Evolutionary conservation across 257 asterid species (phyloP).

Genomic region (Przewalskia tangutica): DNA sequence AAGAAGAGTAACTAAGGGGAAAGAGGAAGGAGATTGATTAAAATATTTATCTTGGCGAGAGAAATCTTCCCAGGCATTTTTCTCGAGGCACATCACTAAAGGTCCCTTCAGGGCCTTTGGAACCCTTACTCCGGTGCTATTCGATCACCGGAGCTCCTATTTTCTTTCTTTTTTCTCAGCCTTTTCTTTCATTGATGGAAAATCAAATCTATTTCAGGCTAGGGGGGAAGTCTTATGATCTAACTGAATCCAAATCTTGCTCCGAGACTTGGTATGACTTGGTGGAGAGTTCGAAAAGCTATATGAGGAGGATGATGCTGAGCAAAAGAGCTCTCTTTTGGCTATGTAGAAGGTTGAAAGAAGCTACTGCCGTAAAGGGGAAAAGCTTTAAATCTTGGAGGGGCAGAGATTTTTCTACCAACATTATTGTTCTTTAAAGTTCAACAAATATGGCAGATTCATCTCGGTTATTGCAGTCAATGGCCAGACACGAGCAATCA

Average conservation of each 20-base stretch:
- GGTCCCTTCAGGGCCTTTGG: too few relatives aligned
- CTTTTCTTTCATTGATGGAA: too few relatives aligned
- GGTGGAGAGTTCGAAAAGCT: not conserved
- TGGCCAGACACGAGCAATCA: too few relatives aligned
- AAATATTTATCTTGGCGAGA: too few relatives aligned
- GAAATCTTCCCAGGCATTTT: too few relatives aligned
- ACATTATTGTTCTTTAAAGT: too few relatives aligned
- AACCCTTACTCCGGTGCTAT: too few relatives aligned
- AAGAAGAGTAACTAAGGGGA: not conserved
- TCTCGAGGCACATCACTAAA: too few relatives aligned
- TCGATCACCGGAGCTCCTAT: too few relatives aligned
- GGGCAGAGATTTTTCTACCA: not conserved
- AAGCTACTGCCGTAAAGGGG: not conserved
- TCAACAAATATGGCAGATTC: too few relatives aligned
- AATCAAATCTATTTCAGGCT: not conserved
- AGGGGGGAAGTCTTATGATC: not conserved
- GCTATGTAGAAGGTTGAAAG: not conserved
- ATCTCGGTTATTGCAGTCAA: too few relatives aligned
- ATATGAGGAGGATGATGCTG: not conserved
- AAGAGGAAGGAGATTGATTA: not conserved
- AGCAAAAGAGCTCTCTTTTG: not conserved
- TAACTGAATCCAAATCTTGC: not conserved
- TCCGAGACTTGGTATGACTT: not conserved
- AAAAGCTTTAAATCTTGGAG: not conserved
- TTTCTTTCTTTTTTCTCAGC: too few relatives aligned